phyloP scores from a whole-genome alignment of 2,329 filamentous ascomycete genomes.

The Colletotrichum destructivum region DNA sequence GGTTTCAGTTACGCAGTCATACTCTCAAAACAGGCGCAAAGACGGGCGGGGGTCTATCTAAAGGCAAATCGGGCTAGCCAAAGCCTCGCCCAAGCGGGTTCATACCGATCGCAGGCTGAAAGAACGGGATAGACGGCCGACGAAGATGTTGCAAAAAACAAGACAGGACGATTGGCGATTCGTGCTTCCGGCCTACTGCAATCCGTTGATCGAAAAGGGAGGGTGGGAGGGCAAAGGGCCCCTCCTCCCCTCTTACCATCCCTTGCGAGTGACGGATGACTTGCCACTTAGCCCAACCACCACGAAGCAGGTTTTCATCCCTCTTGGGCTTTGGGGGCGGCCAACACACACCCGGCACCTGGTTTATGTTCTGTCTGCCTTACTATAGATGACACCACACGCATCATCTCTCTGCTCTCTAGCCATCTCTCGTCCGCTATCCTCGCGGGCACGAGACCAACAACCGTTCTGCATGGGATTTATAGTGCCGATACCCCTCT shows the following conservation, averaged over 20 bases:
- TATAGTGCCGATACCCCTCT: not conserved
- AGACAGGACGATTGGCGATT: not conserved
- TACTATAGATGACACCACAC: not conserved
- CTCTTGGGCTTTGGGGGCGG: not conserved
- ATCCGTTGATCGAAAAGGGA: not conserved
- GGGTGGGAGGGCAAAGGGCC: too few relatives aligned
- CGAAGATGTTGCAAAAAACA: not conserved
- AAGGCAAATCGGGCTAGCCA: too few relatives aligned
- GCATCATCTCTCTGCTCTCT: not conserved
- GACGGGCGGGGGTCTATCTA: too few relatives aligned
- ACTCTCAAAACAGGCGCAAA: too few relatives aligned
- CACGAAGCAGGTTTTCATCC: not conserved
- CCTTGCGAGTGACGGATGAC: not conserved
- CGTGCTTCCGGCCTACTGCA: not conserved
- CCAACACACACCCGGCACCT: not conserved
- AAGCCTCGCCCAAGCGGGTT: not conserved
- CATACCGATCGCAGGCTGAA: not conserved
- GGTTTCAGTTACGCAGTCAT: too few relatives aligned
- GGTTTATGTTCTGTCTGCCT: too few relatives aligned
- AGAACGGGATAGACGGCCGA: not conserved
- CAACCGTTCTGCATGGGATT: not conserved
- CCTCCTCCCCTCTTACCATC: not conserved
- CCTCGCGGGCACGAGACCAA: not conserved
- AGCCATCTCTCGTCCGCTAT: not conserved
- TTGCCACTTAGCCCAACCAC: not conserved